Conservation (phyloP, 139 green algal species). For the Zygnema circumcarinatum region DNA sequence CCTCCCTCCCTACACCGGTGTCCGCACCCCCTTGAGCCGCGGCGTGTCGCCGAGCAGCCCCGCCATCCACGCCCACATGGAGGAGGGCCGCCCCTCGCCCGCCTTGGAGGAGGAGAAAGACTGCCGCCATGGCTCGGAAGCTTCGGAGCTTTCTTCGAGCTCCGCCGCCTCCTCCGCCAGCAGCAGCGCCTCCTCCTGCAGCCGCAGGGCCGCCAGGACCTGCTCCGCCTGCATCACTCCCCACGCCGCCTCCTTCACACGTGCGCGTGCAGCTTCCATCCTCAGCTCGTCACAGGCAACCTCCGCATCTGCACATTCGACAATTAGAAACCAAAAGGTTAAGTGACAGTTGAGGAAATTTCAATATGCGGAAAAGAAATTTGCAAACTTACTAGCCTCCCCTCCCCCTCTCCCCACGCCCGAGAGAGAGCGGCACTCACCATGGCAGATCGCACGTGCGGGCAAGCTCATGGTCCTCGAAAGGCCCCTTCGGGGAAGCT, state of each 20-base stretch:
- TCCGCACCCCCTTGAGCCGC: too few relatives aligned
- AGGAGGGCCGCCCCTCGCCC: too few relatives aligned
- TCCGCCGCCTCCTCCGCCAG: too few relatives aligned
- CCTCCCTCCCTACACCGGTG: too few relatives aligned
- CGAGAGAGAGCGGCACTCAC: not conserved
- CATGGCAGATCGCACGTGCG: not conserved
- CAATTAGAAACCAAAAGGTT: not conserved
- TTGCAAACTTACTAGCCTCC: too few relatives aligned
- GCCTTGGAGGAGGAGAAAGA: too few relatives aligned
- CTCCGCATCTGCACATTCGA: not conserved
- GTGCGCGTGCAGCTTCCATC: not conserved
- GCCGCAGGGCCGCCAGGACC: not conserved
- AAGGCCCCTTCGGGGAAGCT: not conserved
- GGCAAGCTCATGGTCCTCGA: not conserved
- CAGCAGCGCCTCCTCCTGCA: not conserved
- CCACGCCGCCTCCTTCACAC: not conserved
- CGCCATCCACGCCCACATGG: too few relatives aligned
- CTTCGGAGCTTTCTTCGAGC: too few relatives aligned
- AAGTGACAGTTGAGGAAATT: not conserved
- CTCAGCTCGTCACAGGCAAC: not conserved
- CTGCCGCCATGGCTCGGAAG: too few relatives aligned
- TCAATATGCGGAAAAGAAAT: not conserved
- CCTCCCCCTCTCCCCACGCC: too few relatives aligned
- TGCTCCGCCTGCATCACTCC: not conserved
- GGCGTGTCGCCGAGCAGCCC: too few relatives aligned